Evolutionary conservation across 495 filamentous ascomycete species (phyloP).

Genomic region (Tuber indicum): DNA sequence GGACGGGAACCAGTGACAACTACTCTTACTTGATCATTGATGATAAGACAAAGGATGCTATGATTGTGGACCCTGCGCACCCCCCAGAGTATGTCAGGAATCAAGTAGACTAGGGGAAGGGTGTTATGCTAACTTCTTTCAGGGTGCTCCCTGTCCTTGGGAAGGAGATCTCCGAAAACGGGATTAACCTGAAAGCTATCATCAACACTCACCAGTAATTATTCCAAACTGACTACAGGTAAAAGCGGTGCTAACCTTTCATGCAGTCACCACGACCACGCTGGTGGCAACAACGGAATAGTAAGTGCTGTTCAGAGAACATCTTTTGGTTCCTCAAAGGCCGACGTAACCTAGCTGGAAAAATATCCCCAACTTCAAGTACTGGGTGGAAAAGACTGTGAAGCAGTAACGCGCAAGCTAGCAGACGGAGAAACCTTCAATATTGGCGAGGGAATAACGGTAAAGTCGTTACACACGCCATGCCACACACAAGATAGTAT

Average conservation of each 20-base stretch:
- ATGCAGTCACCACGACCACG: constrained; percentile 83
- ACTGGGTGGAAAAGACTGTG: constrained; percentile 82
- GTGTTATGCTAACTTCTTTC: background rate
- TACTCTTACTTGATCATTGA: constrained; percentile 95
- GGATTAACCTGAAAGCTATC: constrained; percentile 78
- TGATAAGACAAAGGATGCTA: constrained; percentile 82
- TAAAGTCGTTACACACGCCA: constrained; percentile 87
- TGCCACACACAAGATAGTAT: constrained; percentile 99
- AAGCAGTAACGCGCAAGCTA: constrained; percentile 67
- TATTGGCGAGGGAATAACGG: constrained; percentile 71
- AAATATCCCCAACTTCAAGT: constrained; percentile 61
- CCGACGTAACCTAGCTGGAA: constrained; percentile 52
- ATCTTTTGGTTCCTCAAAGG: constrained; percentile 22
- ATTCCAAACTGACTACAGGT: background rate
- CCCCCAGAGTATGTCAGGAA: constrained; percentile 67
- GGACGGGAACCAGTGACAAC: constrained; percentile 85
- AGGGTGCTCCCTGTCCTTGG: constrained; percentile 79
- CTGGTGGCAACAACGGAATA: constrained; percentile 69
- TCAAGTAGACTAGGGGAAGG: background rate
- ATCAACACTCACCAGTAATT: constrained; percentile 95
- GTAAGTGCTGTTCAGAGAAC: constrained; percentile 7
- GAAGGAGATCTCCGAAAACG: constrained; percentile 59
- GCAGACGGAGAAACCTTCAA: constrained; percentile 69
- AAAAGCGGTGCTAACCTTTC: background rate
- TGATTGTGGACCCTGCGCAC: constrained; percentile 91